phyloP scores from a whole-genome alignment of 1,139 yeast genomes.

The Zhuliangozyma blackwelliae region DNA sequence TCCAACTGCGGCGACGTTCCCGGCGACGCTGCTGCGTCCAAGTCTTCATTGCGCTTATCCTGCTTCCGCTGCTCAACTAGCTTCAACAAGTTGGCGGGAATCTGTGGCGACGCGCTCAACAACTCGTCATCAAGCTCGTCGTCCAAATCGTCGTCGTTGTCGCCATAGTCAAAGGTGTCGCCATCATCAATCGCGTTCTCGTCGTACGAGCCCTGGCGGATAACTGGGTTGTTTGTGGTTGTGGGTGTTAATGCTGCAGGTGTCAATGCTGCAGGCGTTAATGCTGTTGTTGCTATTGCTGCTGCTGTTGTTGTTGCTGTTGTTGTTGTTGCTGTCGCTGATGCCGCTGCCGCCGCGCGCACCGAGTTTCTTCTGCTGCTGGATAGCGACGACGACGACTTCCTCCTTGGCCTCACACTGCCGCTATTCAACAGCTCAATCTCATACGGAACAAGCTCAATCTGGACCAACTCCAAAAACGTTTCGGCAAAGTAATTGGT shows the following conservation, averaged over 20 bases:
- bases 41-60: constrained; percentile 12
- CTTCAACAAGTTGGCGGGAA: constrained; percentile 55
- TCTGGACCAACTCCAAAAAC: constrained; percentile 66
- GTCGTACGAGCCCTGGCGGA: neutral
- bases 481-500: constrained; percentile 76
- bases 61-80: constrained; percentile 52
- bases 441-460: constrained; percentile 48
- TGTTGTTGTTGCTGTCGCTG: too few relatives aligned
- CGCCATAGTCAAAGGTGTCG: constrained; percentile 18
- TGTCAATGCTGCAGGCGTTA: constrained; percentile 5
- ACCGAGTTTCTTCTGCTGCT: neutral
- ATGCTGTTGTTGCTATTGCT: constrained; percentile 8
- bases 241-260: constrained; percentile 7
- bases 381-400: neutral
- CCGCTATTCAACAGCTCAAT: constrained; percentile 22
- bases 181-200: constrained; percentile 12
- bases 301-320: too few relatives aligned
- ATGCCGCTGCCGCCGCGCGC: neutral
- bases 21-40: constrained; percentile 11
- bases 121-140: constrained; percentile 49
- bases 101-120: constrained; percentile 62
- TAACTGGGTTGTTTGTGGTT: too few relatives aligned
- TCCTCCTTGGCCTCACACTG: constrained; percentile 5
- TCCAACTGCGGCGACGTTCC: constrained; percentile 11
- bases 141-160: constrained; percentile 27